Percentiles rank a stretch among this genome's conserved stretches.
Conservation (phyloP, 768 basidiomycete species). For the Lactifluus rugatus region DNA sequence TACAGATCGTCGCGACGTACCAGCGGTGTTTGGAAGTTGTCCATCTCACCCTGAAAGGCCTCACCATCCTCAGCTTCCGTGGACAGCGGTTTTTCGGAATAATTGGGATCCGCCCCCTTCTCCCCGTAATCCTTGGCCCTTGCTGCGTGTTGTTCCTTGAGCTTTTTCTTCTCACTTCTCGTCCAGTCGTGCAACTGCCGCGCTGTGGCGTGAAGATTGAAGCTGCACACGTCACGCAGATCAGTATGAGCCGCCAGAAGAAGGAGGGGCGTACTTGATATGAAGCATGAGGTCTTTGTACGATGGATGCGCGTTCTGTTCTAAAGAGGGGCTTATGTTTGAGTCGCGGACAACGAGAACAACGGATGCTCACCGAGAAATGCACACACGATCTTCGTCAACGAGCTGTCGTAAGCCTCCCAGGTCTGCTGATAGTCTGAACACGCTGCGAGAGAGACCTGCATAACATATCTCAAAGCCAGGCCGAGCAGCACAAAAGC, state of each 20-base stretch:
- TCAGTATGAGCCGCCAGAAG: background rate
- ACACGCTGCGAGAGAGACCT: conserved; percentile 19
- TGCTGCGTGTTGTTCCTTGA: background rate
- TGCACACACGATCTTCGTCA: conserved; percentile 12
- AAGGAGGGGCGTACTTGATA: conserved; percentile 6
- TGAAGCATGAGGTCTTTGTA: conserved; percentile 19
- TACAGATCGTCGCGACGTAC: conserved; percentile 1
- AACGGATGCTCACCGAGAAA: conserved; percentile 3
- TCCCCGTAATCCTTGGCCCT: background rate
- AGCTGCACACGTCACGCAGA: background rate
- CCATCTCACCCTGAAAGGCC: conserved; percentile 9
- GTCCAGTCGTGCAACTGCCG: conserved; percentile 14
- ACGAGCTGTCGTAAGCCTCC: conserved; percentile 19
- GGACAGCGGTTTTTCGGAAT: background rate
- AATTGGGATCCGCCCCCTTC: background rate
- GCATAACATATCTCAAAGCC: background rate
- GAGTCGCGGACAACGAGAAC: background rate
- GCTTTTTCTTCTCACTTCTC: conserved; percentile 6
- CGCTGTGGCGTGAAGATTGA: conserved; percentile 2
- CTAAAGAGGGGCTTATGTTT: background rate
- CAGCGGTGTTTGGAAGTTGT: conserved; percentile 18
- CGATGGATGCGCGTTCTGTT: conserved; percentile 8
- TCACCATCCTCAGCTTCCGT: background rate
- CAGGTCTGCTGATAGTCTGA: conserved; percentile 21
- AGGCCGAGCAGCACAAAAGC: background rate